Base-by-base conservation (phyloP, 164 flowering plant genomes). In the Chimonanthus praecox region DNA sequence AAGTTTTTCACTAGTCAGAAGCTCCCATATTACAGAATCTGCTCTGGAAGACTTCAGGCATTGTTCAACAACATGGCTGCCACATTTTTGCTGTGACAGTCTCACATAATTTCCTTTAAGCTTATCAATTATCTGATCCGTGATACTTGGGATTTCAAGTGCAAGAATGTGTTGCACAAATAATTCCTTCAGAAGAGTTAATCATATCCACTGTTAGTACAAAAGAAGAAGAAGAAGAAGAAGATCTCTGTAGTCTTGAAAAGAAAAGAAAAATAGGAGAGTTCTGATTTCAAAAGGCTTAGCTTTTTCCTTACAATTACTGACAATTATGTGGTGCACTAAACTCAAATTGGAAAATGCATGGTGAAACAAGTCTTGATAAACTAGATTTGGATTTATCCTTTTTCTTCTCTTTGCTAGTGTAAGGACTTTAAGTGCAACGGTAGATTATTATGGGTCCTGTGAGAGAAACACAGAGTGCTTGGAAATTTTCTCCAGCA, bases 51-150 rank as follows among this genome's bases (percentile, higher is more conserved):
- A 48, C 50, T 13, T 7, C 48, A 68, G 3, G 43, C 70, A 68
- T 48, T 48, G 47, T 68, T 68, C 51, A 5, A 68, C 70, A 47
- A 68, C 70, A 68, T 47, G n/a, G 54, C 70, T 68, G 10, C 70
- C 33, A 47, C 6, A 47, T 68, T 68, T 68, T 9, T 68, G 21
- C 21, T 5, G 16, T 15, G 70, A 68, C n/a, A 68, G 21, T 6
- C 33, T 47, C 10, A 18, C 43, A 16, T 48, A 68, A 33, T 68
- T 15, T 11, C 70, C 70, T 16, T 47, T 47, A n/a, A 68, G 54
- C 54, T 68, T n/a, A 7, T 47, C 21, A 8, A 51, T n/a, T 67
- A 46, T 67, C 2, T 15, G 47, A 48, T 48, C 33, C 18, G 13
- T 46, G 5, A 43, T 13, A 6, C 6, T 18, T 7, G 54, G 54